A percentile compares a stretch with the other conserved stretches of the same genome.
phyloP scores from a whole-genome alignment of 1,139 yeast genomes.

The Yamadazyma conglobata region DNA sequence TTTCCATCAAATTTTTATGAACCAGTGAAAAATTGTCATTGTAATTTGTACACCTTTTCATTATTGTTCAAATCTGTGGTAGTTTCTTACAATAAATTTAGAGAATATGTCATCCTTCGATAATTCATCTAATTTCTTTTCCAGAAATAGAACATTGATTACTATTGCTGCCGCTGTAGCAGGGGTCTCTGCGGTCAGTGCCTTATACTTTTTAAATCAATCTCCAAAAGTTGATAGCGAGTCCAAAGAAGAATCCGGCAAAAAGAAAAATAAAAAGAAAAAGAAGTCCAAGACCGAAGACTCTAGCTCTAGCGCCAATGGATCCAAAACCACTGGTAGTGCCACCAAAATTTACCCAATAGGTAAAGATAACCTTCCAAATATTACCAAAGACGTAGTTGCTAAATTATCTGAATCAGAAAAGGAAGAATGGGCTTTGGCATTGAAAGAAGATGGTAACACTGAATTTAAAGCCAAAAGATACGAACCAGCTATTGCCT shows the following conservation, averaged over 20 bases:
- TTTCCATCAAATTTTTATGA: slow-evolving; percentile 9
- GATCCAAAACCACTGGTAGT: slow-evolving; percentile 11
- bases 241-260: slow-evolving; percentile 19
- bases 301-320: slow-evolving; percentile 9
- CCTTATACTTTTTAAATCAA: slow-evolving; percentile 12
- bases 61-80: neutral
- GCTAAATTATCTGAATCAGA: slow-evolving; percentile 47
- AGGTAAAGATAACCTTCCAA: slow-evolving; percentile 54
- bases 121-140: slow-evolving; percentile 35
- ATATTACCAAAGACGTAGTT: slow-evolving; percentile 46
- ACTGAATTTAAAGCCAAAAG: slow-evolving; percentile 68
- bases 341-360: slow-evolving; percentile 40
- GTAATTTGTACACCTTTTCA: too few relatives aligned
- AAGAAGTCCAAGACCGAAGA: slow-evolving; percentile 22
- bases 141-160: slow-evolving; percentile 58
- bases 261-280: slow-evolving; percentile 38
- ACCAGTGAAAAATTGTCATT: slow-evolving; percentile 20
- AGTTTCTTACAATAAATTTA: neutral
- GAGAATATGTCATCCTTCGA: slow-evolving; percentile 12
- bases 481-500: slow-evolving; percentile 68
- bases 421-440: slow-evolving; percentile 66
- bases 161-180: slow-evolving; percentile 60
- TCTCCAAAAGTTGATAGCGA: slow-evolving; percentile 22
- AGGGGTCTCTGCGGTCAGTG: slow-evolving; percentile 59
- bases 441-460: slow-evolving; percentile 89